Evolutionary conservation across 208 protist species (phyloP), one percentile per base, ranked within the genome.

Genomic region (Crithidia acanthocephali): DNA sequence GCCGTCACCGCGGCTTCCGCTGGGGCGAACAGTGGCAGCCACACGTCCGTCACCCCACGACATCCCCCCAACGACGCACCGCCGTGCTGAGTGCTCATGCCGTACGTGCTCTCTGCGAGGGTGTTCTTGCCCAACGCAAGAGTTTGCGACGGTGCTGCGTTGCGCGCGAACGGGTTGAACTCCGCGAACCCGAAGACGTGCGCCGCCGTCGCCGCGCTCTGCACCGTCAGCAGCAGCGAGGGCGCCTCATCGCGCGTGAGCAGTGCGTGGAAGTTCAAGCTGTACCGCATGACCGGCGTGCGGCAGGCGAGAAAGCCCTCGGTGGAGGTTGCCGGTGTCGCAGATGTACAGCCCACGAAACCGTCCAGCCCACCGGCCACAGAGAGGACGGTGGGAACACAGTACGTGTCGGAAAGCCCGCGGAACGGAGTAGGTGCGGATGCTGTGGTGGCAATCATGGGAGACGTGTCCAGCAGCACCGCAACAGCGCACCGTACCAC

Each of bases 11-110:
- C 58, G 11, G 72, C 42, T 11, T 42, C 63, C 2, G 44, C 27
- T 16, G 68, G 45, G 0, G 47, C 67, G 33, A 81, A 83, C n/a
- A 90, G 50, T n/a, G 85, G 85, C 47, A 90, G 48, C 85, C 85
- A 90, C 33, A 80, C 20, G 28, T 83, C 78, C 33, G 22, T 69
- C 56, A 72, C 37, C 18, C 72, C 25, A 35, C 53, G 7, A 11
- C 22, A n/a, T n/a, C n/a, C n/a, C n/a, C n/a, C n/a, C n/a, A n/a
- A n/a, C n/a, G n/a, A n/a, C n/a, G n/a, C n/a, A n/a, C n/a, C n/a
- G n/a, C n/a, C n/a, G n/a, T n/a, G n/a, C n/a, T n/a, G n/a, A n/a
- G n/a, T n/a, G n/a, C n/a, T n/a, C n/a, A n/a, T n/a, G n/a, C n/a
- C n/a, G n/a, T n/a, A n/a, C n/a, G n/a, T n/a, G n/a, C n/a, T n/a